Base-by-base conservation (phyloP, 2,329 filamentous ascomycete species). In the Aspergillus novofumigatus region DNA sequence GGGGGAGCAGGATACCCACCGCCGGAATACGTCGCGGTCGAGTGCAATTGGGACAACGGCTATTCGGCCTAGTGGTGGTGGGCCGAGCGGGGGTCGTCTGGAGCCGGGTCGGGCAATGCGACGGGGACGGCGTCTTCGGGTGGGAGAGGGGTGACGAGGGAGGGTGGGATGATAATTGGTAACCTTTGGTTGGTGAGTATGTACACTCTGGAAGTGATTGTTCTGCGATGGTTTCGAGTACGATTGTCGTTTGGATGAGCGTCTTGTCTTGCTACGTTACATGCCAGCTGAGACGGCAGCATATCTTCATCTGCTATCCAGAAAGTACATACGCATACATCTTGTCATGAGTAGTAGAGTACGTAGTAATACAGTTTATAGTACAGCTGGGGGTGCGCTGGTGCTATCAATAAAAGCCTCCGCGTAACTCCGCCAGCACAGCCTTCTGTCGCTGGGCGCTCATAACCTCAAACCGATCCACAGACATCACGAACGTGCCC, bases 401-500 rank as follows among this genome's bases (percentile, higher is more conserved):
- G 54, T 48, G 5, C 17, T 42, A 50, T 38, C 23, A 41, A 52
- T 35, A 35, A 17, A 66, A 74, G 4, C 68, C 69, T 4, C 77
- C 77, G 44, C 72, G 69, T 54, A 80, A 58, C 54, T 78, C 77
- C 21, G 72, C 69, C 62, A 86, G 62, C 25, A 85, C 80, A 38
- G 77, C 80, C 68, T 79, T 84, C 69, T 86, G 83, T 68, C 87
- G 77, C 67, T 82, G 83, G 44, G 76, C 76, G 44, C 79, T 81
- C 79, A 91, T 85, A 67, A 79, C 81, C 76, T 90, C 87, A 72
- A 90, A 91, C 41, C 81, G 81, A 76, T 90, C 87, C 50, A 90
- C 84, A 60, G 77, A 83, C 88, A 91, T 91, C 4, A 90, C 84
- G 71, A 90, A 91, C 1, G 87, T 90, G 0, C 87, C 88, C 55